Base-by-base conservation (phyloP, 164 flowering plant genomes). In the Saururus chinensis region DNA sequence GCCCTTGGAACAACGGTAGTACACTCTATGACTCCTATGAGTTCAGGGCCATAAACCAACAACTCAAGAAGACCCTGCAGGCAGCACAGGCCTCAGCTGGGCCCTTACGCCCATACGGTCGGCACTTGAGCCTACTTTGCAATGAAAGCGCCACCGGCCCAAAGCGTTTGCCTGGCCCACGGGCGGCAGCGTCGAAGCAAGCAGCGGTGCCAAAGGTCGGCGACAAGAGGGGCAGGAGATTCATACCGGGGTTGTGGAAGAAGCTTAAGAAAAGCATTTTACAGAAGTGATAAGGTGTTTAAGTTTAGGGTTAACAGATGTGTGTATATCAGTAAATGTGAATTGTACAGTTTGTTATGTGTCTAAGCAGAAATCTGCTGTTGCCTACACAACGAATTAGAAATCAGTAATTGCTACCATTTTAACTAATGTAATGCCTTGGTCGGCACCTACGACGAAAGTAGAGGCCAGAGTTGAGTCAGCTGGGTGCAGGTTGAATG, bases 1-100 rank as follows among this genome's bases (percentile, higher is more conserved):
- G 76, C 70, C 82, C 79, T 9, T 49, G 69, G 65, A 60, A 72
- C 53, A 67, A 70, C 11, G 70, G 80, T 14, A 79, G 83, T 79
- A 73, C 77, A 42, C 73, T 82, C 25, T 76, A 67, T 54, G 83
- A 80, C 71, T 79, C 84, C 0, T 84, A 60, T 21, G 84, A 84
- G 70, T 68, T 84, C 40, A 69, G 51, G 37, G 83, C 80, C 0
- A 70, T 81, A 57, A 73, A 76, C 25, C 63, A 66, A 9, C 88
- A 79, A 49, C 81, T 84, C 60, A 81, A 75, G 60, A 75, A 68
- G 40, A 78, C 78, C 22, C 69, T 76, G 21, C 74, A 69, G 14
- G 69, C 69, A 26, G 62, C 3, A 54, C 40, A 56, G 17, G 40
- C 41, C 35, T 56, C 57, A 64, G 20, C 67, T 23, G 62, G 65